These are phyloP conservation scores for Auriscalpium vulgare DNA, from an alignment of 768 basidiomycete genomes.

Conservation along the genomic window DNA sequence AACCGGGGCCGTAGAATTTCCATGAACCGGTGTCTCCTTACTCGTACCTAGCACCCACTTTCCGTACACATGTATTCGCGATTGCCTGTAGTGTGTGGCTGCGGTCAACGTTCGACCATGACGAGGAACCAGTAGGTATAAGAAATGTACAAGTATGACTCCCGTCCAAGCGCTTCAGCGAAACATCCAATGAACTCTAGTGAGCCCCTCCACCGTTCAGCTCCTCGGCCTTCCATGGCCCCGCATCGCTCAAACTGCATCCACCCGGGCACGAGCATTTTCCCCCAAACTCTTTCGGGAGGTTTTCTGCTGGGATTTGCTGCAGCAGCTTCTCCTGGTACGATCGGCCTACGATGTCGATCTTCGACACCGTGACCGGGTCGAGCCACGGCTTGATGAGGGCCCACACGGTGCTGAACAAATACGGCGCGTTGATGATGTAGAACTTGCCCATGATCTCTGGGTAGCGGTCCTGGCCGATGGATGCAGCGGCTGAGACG, in stretches of 20 bases:
- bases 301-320: constrained; percentile 78
- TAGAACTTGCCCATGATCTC: constrained; percentile 98
- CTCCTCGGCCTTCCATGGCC: constrained; percentile 66
- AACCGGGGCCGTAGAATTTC: no score
- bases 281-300: constrained; percentile 85
- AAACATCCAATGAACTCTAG: background rate
- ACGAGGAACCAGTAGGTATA: constrained; percentile 3
- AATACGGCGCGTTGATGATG: constrained; percentile 96
- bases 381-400: constrained; percentile 93
- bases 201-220: background rate
- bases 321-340: constrained; percentile 71
- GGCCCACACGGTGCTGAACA: constrained; percentile 82
- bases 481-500: constrained; percentile 61
- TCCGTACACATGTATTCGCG: no score
- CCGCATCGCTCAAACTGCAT: constrained; percentile 83
- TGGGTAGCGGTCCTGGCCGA: constrained; percentile 90
- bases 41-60: no score
- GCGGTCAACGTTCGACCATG: no score
- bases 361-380: constrained; percentile 91
- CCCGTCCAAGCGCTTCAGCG: background rate
- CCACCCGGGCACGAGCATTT: constrained; percentile 68
- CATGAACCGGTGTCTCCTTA: no score
- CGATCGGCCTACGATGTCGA: constrained; percentile 73
- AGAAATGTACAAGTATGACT: background rate
- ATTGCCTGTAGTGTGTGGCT: no score